Conservation (phyloP, 2,329 filamentous ascomycete species). For the Fusarium incarnatum region DNA sequence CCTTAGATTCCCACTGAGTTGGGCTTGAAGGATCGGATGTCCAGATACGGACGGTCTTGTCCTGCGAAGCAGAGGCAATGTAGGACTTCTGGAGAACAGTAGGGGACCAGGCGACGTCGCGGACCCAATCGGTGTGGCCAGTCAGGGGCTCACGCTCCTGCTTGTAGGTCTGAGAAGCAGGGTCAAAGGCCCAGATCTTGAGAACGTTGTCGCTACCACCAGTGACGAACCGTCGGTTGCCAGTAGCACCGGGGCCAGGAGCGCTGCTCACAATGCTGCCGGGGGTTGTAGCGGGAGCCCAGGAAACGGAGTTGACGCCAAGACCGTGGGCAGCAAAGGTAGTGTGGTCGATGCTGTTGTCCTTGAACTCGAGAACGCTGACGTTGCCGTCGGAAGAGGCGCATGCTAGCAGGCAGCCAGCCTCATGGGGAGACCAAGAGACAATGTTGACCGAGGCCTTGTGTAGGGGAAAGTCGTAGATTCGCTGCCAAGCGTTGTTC, state of each 20-base stretch:
- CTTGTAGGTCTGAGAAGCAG: slow-evolving; percentile 70
- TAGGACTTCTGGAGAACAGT: slow-evolving; percentile 96
- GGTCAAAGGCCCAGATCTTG: slow-evolving; percentile 90
- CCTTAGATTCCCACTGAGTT: slow-evolving; percentile 85
- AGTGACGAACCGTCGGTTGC: slow-evolving; percentile 88
- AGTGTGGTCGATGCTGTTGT: slow-evolving; percentile 90
- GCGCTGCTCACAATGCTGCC: slow-evolving; percentile 85
- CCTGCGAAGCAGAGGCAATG: slow-evolving; percentile 94
- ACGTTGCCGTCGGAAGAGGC: slow-evolving; percentile 95
- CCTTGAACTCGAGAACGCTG: slow-evolving; percentile 94
- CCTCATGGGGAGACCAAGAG: slow-evolving; percentile 96
- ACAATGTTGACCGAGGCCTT: slow-evolving; percentile 97
- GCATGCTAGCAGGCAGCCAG: slow-evolving; percentile 92
- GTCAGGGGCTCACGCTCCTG: slow-evolving; percentile 72
- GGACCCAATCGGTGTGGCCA: slow-evolving; percentile 95
- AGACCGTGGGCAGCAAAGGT: slow-evolving; percentile 93
- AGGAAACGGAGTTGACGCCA: slow-evolving; percentile 95
- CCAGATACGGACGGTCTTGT: slow-evolving; percentile 98
- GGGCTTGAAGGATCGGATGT: slow-evolving; percentile 74
- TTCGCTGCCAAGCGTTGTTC: slow-evolving; percentile 78
- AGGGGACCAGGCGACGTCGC: slow-evolving; percentile 96
- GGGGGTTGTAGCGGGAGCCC: slow-evolving; percentile 87
- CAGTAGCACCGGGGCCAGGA: slow-evolving; percentile 67
- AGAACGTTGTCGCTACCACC: slow-evolving; percentile 94
- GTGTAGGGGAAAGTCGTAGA: slow-evolving; percentile 94